Percentiles rank a stretch among this genome's conserved stretches.
Evolutionary conservation across 108 stramenopile genomes (phyloP).

Genomic region (Mayamaea pseudoterrestris): DNA sequence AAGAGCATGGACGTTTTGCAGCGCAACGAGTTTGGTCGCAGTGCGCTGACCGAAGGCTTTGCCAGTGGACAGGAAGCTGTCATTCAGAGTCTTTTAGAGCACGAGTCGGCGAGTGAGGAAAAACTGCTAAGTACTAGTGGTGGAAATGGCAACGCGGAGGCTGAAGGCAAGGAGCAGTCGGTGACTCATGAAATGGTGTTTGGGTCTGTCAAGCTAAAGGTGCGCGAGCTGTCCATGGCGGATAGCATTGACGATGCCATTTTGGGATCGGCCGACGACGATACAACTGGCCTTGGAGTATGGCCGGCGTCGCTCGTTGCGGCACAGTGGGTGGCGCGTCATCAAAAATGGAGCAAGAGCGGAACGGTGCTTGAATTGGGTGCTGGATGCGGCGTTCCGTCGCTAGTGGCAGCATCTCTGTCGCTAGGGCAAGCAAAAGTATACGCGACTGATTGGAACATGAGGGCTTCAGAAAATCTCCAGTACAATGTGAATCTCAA

Average conservation of each 20-base stretch:
- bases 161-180: slow-evolving; percentile 8
- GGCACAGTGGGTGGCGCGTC: slow-evolving; percentile 60
- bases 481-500: slow-evolving; percentile 63
- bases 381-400: slow-evolving; percentile 73
- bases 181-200: slow-evolving; percentile 57
- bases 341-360: slow-evolving; percentile 18
- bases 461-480: slow-evolving; percentile 61
- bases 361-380: slow-evolving; percentile 63
- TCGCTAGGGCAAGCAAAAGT: slow-evolving; percentile 14
- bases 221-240: slow-evolving; percentile 39
- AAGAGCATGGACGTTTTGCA: slow-evolving; percentile 51
- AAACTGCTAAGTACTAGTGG: slow-evolving; percentile 32
- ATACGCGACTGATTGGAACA: slow-evolving; percentile 64
- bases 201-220: slow-evolving; percentile 4
- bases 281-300: slow-evolving; percentile 79
- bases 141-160: slow-evolving; percentile 7
- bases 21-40: slow-evolving; percentile 69
- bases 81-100: slow-evolving; percentile 62
- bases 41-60: slow-evolving; percentile 81
- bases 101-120: slow-evolving; percentile 81
- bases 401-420: slow-evolving; percentile 24
- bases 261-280: slow-evolving; percentile 22
- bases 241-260: slow-evolving; percentile 27
- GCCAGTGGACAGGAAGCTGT: slow-evolving; percentile 43
- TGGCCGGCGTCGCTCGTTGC: slow-evolving; percentile 74